phyloP scores from a whole-genome alignment of 257 asterid species.

The Scutellaria baicalensis region DNA sequence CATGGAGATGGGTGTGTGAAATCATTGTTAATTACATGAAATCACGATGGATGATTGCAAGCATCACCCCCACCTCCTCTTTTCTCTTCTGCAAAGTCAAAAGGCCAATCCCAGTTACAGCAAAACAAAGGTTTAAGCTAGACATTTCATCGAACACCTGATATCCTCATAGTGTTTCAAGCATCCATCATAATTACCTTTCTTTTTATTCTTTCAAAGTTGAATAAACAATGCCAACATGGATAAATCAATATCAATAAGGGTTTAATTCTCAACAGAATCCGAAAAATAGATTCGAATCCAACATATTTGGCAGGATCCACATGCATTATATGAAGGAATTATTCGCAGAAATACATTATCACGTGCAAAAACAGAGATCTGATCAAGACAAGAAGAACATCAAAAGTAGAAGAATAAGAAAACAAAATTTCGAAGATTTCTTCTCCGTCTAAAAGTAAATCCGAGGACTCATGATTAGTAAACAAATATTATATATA shows the following conservation, averaged over 20 bases:
- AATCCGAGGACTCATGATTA: no score
- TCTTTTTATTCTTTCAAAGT: not conserved
- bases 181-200: not conserved
- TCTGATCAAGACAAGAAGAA: conserved; percentile 12
- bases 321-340: conserved; percentile 10
- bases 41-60: conserved; percentile 10
- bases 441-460: not conserved
- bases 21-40: not conserved
- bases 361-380: conserved; percentile 15
- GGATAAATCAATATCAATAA: not conserved
- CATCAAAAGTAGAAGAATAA: not conserved
- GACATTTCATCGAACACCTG: conserved; percentile 20
- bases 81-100: conserved; percentile 1
- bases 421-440: not conserved
- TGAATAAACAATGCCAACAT: not conserved
- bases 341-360: not conserved
- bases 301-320: conserved; percentile 6
- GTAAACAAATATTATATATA: no score
- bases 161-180: not conserved
- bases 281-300: conserved; percentile 15
- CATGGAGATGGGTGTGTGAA: conserved; percentile 14
- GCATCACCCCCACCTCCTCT: conserved; percentile 12
- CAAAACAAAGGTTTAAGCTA: not conserved
- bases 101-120: not conserved
- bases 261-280: conserved; percentile 4